These are phyloP conservation scores for Nadsonia fulvescens DNA, from an alignment of 805 yeast genomes.

Conservation along the genomic window DNA sequence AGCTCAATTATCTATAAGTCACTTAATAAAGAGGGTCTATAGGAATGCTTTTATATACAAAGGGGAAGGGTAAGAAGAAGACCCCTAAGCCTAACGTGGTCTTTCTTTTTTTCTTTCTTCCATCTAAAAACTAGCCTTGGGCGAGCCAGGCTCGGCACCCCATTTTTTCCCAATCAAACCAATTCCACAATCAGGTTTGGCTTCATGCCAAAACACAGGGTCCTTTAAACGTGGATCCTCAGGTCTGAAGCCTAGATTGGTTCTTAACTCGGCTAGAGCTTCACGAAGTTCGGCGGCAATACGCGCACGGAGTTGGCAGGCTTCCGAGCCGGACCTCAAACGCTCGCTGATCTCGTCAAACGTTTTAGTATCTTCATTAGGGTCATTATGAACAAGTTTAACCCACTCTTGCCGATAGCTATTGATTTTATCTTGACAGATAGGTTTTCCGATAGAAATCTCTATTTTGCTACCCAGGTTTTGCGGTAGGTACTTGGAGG, in stretches of 20 bases:
- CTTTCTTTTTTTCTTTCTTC: too few species aligned
- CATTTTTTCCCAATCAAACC: too few species aligned
- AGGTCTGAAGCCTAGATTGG: too few species aligned
- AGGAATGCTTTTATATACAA: too few species aligned
- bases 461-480: slow-evolving; percentile 50
- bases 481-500: slow-evolving; percentile 27
- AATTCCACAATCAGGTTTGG: too few species aligned
- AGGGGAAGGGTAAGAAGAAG: too few species aligned
- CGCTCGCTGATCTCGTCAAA: slow-evolving; percentile 39
- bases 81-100: too few species aligned
- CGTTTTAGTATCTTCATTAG: slow-evolving; percentile 19
- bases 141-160: too few species aligned
- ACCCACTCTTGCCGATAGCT: slow-evolving; percentile 56
- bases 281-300: slow-evolving; percentile 54
- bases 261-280: slow-evolving; percentile 27
- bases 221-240: too few species aligned
- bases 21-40: too few species aligned
- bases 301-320: slow-evolving; percentile 44
- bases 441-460: slow-evolving; percentile 53
- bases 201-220: slow-evolving; percentile 4
- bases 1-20: too few species aligned
- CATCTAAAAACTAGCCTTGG: too few species aligned
- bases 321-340: slow-evolving; percentile 45
- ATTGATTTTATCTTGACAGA: slow-evolving; percentile 42
- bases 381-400: slow-evolving; percentile 31